These are phyloP conservation scores for Penicillium sumatraense DNA, from an alignment of 2,329 filamentous ascomycete genomes.

Conservation along the genomic window DNA sequence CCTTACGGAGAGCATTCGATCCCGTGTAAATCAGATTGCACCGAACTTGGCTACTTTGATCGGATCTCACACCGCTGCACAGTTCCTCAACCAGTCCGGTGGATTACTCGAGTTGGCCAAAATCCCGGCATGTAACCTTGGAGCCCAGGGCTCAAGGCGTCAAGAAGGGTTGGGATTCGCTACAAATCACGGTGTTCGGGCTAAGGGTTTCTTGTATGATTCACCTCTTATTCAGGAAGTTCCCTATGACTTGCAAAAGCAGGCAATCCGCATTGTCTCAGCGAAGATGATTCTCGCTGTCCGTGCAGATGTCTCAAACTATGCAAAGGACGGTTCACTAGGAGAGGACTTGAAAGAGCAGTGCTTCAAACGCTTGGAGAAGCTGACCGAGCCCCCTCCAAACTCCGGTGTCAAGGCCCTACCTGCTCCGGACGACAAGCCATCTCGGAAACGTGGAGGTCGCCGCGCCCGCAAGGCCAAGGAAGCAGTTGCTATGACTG, in stretches of 20 bases:
- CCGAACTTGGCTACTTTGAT: conserved; percentile 91
- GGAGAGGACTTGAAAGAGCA: conserved; percentile 82
- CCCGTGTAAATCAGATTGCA: conserved; percentile 93
- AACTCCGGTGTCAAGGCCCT: conserved; percentile 87
- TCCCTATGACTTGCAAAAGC: conserved; percentile 82
- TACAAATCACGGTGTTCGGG: conserved; percentile 86
- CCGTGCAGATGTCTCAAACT: conserved; percentile 84
- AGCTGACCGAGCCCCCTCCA: conserved; percentile 86
- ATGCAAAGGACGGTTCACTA: conserved; percentile 77
- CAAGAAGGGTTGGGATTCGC: conserved; percentile 80
- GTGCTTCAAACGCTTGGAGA: conserved; percentile 85
- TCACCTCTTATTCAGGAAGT: conserved; percentile 87
- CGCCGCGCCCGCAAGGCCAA: conserved; percentile 90
- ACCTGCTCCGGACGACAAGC: conserved; percentile 93
- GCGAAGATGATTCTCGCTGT: conserved; percentile 94
- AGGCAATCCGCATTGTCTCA: conserved; percentile 92
- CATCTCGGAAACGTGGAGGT: conserved; percentile 87
- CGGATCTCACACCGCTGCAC: conserved; percentile 89
- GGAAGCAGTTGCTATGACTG: conserved; percentile 95
- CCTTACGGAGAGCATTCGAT: conserved; percentile 92
- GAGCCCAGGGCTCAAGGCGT: conserved; percentile 89
- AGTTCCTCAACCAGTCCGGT: conserved; percentile 93
- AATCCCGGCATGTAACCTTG: conserved; percentile 89
- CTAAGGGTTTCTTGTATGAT: conserved; percentile 92
- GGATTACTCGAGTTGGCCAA: conserved; percentile 87